Evolutionary conservation across 192 early-diverging fungal species (phyloP).

Genomic region (Funneliformis mosseae): DNA sequence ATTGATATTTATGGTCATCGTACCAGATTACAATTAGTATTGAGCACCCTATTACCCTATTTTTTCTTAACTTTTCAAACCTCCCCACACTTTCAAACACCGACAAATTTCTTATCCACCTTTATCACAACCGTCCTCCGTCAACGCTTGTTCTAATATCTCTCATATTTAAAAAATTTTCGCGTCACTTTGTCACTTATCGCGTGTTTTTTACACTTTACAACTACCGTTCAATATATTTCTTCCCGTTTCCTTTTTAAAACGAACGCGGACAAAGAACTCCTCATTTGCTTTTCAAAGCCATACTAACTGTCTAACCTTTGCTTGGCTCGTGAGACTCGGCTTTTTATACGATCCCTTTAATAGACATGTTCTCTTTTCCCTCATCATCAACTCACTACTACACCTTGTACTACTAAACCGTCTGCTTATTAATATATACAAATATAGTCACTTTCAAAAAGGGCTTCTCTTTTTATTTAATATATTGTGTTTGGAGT

Average conservation of each 20-base stretch:
- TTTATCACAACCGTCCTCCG: not conserved
- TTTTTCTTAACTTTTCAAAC: not conserved
- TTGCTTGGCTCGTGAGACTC: not conserved
- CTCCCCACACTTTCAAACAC: not conserved
- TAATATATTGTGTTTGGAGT: constrained; percentile 4
- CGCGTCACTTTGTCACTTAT: constrained; percentile 15
- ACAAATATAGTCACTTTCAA: not conserved
- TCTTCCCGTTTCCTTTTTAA: not conserved
- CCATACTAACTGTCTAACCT: not conserved
- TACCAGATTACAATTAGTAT: constrained; percentile 1
- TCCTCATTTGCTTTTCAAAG: not conserved
- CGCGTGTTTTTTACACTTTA: constrained; percentile 4
- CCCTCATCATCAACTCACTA: not conserved
- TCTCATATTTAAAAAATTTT: not conserved
- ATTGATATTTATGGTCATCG: constrained; percentile 1
- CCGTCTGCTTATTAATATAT: not conserved
- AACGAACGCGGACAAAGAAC: not conserved
- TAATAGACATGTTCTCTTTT: not conserved
- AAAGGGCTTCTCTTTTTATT: not conserved
- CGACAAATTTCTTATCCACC: not conserved
- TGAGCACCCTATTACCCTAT: not conserved
- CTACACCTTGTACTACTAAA: not conserved
- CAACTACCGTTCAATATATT: not conserved
- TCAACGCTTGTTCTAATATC: not conserved
- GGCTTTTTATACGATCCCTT: not conserved